phyloP scores from a whole-genome alignment of 176 grass and related monocot species.

The Oryza coarctata region DNA sequence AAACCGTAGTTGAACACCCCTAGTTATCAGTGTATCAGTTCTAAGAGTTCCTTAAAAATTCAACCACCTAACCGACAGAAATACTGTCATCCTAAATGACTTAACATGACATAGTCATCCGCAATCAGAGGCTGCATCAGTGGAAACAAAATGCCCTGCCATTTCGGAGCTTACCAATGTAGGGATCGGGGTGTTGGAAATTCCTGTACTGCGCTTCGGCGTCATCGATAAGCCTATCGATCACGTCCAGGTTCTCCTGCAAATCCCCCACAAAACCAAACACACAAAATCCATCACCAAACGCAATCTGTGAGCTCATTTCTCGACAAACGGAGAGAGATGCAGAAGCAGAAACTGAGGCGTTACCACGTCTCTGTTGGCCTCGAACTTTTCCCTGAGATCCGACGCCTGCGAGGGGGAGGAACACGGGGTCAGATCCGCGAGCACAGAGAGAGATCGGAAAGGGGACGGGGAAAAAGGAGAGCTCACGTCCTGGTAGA shows the following conservation, averaged over 20 bases:
- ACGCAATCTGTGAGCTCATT: neutral
- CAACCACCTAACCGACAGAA: neutral
- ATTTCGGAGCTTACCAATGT: constrained; percentile 71
- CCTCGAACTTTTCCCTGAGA: constrained; percentile 92
- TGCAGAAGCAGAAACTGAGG: neutral
- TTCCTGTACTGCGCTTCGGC: constrained; percentile 66
- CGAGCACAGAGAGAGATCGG: constrained; percentile 15
- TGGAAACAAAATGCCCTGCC: neutral
- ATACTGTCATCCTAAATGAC: neutral
- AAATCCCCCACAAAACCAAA: neutral
- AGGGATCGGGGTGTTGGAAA: constrained; percentile 95
- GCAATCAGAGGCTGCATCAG: neutral
- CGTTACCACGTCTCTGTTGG: constrained; percentile 77
- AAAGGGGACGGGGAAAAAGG: neutral
- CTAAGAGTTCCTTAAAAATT: neutral
- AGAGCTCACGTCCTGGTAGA: constrained; percentile 76
- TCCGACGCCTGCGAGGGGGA: constrained; percentile 70
- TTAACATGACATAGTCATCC: neutral
- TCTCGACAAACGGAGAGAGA: neutral
- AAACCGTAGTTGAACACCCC: too few relatives aligned
- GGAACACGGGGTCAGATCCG: constrained; percentile 33
- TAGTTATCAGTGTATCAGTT: too few relatives aligned
- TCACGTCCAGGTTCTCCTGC: constrained; percentile 76
- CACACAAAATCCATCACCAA: neutral
- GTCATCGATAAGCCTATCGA: constrained; percentile 85